Conservation (phyloP, 1,284 basidiomycete genomes). For the Trichosporon sp. region DNA sequence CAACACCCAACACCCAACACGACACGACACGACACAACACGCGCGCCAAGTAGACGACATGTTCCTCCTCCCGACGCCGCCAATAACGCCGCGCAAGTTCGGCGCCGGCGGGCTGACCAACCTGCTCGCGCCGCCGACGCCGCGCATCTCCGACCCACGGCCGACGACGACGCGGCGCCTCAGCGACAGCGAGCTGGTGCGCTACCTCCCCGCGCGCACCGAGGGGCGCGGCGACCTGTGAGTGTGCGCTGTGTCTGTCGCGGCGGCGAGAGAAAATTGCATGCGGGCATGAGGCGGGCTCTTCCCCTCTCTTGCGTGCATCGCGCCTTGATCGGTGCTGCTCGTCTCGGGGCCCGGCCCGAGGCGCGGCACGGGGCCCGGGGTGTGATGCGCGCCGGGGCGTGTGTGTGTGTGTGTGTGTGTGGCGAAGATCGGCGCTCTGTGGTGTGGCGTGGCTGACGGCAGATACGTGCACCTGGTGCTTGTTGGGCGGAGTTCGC, state of each 20-base stretch:
- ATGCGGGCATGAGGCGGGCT: not conserved
- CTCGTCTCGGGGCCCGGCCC: not conserved
- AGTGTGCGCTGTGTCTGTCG: not conserved
- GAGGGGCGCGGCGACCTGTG: slow-evolving; percentile 1
- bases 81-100: not conserved
- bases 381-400: not conserved
- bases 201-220: not conserved
- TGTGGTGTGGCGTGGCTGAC: not conserved
- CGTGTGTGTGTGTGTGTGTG: not conserved
- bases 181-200: not conserved
- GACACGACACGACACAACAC: not conserved
- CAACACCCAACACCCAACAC: not conserved
- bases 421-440: not conserved
- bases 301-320: not conserved
- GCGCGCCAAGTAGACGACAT: not conserved
- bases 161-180: not conserved
- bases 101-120: not conserved
- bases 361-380: too few species aligned
- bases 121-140: not conserved
- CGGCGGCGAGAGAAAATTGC: not conserved
- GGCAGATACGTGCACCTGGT: not conserved
- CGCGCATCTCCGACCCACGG: not conserved
- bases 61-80: not conserved
- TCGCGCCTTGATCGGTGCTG: not conserved
- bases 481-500: not conserved